These are phyloP conservation scores for Salvia rosmarinus DNA, from an alignment of 257 asterid genomes.

Conservation along the genomic window DNA sequence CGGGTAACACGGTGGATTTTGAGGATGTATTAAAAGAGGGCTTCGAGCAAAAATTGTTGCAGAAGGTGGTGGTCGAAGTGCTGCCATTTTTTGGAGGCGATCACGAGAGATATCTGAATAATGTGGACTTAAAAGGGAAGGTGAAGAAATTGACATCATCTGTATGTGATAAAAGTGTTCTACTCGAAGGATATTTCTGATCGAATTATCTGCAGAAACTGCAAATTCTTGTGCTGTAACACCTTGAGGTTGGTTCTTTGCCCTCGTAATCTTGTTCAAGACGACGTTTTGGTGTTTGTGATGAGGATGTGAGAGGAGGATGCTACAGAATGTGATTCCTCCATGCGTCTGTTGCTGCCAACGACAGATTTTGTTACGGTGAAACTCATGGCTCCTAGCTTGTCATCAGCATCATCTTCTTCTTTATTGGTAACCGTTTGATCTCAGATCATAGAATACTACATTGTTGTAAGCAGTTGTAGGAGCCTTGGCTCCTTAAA, in stretches of 20 bases:
- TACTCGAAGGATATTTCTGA: constrained; percentile 80
- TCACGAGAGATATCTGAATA: constrained; percentile 28
- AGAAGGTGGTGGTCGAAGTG: constrained; percentile 78
- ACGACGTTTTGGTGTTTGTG: constrained; percentile 10
- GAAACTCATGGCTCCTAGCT: not conserved
- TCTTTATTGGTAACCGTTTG: not conserved
- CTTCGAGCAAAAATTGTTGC: constrained; percentile 57
- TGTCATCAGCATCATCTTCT: not conserved
- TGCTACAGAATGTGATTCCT: not conserved
- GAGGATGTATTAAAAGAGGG: constrained; percentile 70
- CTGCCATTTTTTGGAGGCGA: constrained; percentile 61
- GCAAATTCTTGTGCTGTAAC: no score
- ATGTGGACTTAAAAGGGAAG: constrained; percentile 35
- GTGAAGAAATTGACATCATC: constrained; percentile 59
- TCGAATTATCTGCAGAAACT: not conserved
- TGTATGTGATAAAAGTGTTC: constrained; percentile 52
- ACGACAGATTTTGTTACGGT: no score
- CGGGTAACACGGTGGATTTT: constrained; percentile 40
- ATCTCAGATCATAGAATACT: constrained; percentile 8
- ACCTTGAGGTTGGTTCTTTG: no score
- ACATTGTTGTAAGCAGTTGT: not conserved
- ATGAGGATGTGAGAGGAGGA: not conserved
- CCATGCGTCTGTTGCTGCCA: not conserved
- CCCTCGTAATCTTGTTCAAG: not conserved
- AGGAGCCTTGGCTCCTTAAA: no score